phyloP scores from a whole-genome alignment of 345 rosid species.

The Geranium rotundifolium region DNA sequence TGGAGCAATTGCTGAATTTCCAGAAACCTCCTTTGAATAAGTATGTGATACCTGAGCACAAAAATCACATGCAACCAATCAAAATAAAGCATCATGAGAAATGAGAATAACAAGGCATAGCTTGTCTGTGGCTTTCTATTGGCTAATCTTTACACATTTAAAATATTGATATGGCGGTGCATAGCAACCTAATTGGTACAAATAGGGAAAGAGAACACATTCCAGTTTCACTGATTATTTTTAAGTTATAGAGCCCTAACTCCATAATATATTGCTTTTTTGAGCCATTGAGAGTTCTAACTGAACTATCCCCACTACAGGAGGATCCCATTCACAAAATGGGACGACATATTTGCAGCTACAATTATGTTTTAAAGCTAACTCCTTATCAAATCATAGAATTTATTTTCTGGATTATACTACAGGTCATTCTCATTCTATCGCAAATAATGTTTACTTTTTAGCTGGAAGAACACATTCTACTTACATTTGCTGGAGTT shows the following conservation, averaged over 20 bases:
- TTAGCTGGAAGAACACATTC: no score
- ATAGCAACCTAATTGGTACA: not conserved
- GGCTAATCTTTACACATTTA: not conserved
- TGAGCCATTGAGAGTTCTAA: not conserved
- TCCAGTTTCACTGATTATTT: not conserved
- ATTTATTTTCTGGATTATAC: not conserved
- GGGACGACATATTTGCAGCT: not conserved
- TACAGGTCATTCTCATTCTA: not conserved
- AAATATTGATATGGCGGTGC: not conserved
- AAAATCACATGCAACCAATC: slow-evolving; percentile 1
- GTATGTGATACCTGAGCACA: slow-evolving; percentile 62
- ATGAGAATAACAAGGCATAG: no score
- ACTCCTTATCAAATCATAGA: not conserved
- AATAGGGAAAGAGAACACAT: not conserved
- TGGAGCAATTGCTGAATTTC: slow-evolving; percentile 58
- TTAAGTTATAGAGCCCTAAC: no score
- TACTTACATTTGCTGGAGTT: not conserved
- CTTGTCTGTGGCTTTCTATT: not conserved
- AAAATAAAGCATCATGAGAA: no score
- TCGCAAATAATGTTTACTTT: not conserved
- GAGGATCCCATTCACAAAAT: not conserved
- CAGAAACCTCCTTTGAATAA: slow-evolving; percentile 76
- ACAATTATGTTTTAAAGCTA: not conserved
- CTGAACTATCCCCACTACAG: not conserved
- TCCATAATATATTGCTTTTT: no score